These are phyloP conservation scores for Sporothrix protearum DNA, from an alignment of 2,329 filamentous ascomycete species.

Conservation along the genomic window DNA sequence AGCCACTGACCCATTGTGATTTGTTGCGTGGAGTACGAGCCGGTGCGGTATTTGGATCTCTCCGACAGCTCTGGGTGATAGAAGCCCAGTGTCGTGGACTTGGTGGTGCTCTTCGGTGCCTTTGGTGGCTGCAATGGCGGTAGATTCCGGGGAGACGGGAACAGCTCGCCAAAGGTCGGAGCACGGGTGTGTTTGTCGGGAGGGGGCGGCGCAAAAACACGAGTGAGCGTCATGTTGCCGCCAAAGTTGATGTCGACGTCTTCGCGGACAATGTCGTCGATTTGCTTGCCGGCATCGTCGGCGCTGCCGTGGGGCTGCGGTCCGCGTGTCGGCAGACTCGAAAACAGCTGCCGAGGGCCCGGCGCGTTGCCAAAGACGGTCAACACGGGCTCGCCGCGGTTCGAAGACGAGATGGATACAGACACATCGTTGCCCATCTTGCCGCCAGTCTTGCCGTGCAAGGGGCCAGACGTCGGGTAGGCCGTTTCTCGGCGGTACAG, in stretches of 20 bases:
- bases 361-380: slow-evolving; percentile 74
- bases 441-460: slow-evolving; percentile 14
- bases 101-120: slow-evolving; percentile 65
- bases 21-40: slow-evolving; percentile 63
- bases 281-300: slow-evolving; percentile 36
- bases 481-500: slow-evolving; percentile 60
- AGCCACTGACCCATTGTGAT: slow-evolving; percentile 68
- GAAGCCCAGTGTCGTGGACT: slow-evolving; percentile 45
- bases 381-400: slow-evolving; percentile 54
- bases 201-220: slow-evolving; percentile 52
- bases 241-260: slow-evolving; percentile 24
- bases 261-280: slow-evolving; percentile 53
- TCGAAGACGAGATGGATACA: slow-evolving; percentile 30
- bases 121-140: slow-evolving; percentile 68
- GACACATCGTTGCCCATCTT: slow-evolving; percentile 6
- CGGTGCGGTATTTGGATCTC: slow-evolving; percentile 52
- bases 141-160: slow-evolving; percentile 63
- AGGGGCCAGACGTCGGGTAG: slow-evolving; percentile 43
- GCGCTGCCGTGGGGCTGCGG: slow-evolving; percentile 31
- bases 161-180: slow-evolving; percentile 69
- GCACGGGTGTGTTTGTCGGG: slow-evolving; percentile 49
- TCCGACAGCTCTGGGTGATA: slow-evolving; percentile 44
- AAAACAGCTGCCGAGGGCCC: slow-evolving; percentile 75
- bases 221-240: slow-evolving; percentile 59
- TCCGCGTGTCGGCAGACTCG: slow-evolving; percentile 65